Base-by-base conservation (phyloP, 805 yeast genomes). In the Diddensiella transvaalensis region DNA sequence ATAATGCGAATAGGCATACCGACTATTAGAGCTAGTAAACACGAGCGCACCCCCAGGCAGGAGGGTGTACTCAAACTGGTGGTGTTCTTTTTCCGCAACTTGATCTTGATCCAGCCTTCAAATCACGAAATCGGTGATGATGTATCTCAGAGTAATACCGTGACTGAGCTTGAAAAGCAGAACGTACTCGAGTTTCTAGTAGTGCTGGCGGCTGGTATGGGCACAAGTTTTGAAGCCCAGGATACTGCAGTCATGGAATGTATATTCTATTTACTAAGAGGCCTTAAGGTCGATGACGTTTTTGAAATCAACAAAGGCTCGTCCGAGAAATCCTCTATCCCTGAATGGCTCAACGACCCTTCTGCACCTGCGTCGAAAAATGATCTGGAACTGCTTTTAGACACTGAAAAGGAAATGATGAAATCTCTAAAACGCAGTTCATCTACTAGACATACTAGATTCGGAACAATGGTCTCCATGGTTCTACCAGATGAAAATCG, bases 401-500 rank as follows among this genome's bases (percentile, higher is more conserved):
- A 71, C 1, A 75, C 75, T 46, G 97, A 91, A 60, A 71, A 75
- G 18, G 72, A 73, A 26, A 62, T 83, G 51, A 79, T 77, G 49
- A 70, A 68, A 36, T 60, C 64, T 29, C 73, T 80, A 42, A 70
- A 72, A 23, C 76, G 75, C 63, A 67, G 72, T 45, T 70, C 81
- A 1, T 76, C 86, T 1, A 74, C 87, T 0, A 75, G 99, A 41
- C 99, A 91, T 62, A 90, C 93, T 2, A 75, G 96, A 45, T 91
- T 91, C 69, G 99, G 99, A 0, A 82, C 97, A 0, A 69, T 90
- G 53, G 65, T 89, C 8, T 82, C 95, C 1, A 72, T 91, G 24
- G 80, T 83, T 51, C 78, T 83, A 17, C 74, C 76, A 21, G 81
- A 82, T 46, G 72, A 80, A 23, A 73, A 70, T 2, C 71, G 85